Percentiles rank a stretch among this genome's conserved stretches.
phyloP scores from a whole-genome alignment of 352 stramenopile genomes.

The Hyaloperonospora arabidopsidis region DNA sequence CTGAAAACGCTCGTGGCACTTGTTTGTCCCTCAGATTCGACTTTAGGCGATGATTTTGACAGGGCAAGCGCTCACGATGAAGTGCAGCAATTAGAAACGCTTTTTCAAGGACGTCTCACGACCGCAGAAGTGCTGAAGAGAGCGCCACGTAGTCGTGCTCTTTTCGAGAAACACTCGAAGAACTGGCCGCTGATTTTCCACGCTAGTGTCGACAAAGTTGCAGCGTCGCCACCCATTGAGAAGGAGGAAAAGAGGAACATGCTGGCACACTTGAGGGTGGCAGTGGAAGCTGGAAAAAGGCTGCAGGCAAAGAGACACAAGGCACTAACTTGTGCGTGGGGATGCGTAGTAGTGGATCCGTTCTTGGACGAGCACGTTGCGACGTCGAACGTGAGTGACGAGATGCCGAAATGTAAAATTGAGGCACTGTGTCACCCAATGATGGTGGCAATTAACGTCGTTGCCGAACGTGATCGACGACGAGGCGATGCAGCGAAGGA shows the following conservation, averaged over 20 bases:
- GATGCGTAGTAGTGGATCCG: conserved; percentile 54
- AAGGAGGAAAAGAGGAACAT: conserved; percentile 28
- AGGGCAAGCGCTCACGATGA: conserved; percentile 9
- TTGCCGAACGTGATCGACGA: conserved; percentile 52
- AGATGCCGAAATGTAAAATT: conserved; percentile 33
- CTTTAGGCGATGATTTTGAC: conserved; percentile 3
- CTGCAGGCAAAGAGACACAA: conserved; percentile 14
- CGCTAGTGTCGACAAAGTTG: conserved; percentile 47
- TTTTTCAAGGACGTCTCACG: conserved; percentile 44
- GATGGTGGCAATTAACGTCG: conserved; percentile 57
- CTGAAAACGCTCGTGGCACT: conserved; percentile 47
- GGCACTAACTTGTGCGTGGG: conserved; percentile 31
- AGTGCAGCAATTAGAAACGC: conserved; percentile 22
- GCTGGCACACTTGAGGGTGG: conserved; percentile 24
- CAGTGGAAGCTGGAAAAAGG: conserved; percentile 17
- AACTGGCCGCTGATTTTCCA: conserved; percentile 77
- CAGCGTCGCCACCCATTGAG: conserved; percentile 33
- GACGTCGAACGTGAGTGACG: conserved; percentile 14
- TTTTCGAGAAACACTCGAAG: conserved; percentile 54
- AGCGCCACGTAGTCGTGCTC: conserved; percentile 45
- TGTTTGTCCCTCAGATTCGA: conserved; percentile 26
- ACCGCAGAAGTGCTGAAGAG: conserved; percentile 46
- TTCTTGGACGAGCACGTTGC: conserved; percentile 26
- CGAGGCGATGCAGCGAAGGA: conserved; percentile 19
- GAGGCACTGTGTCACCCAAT: conserved; percentile 53